Percentiles rank a stretch among this genome's conserved stretches.
These are phyloP conservation scores for Inosperma sp. DNA, from an alignment of 768 basidiomycete genomes.

Conservation along the genomic window DNA sequence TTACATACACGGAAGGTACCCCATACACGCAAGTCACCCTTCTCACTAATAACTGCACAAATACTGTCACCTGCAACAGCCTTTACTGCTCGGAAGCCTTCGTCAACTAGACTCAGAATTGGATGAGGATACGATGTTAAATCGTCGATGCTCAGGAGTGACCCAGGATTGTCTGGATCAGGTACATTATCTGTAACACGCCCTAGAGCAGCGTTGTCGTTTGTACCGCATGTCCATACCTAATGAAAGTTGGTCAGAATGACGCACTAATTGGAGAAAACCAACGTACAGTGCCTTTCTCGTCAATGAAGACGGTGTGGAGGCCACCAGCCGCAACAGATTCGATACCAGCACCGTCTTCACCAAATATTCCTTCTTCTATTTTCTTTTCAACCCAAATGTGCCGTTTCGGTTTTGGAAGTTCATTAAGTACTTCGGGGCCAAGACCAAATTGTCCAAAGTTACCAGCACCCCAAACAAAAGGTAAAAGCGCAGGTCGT, in stretches of 20 bases:
- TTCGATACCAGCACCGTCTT: constrained; percentile 73
- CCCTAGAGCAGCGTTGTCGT: constrained; percentile 87
- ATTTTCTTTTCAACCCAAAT: constrained; percentile 74
- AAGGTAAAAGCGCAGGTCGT: constrained; percentile 68
- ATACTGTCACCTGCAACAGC: constrained; percentile 86
- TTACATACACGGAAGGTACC: constrained; percentile 76
- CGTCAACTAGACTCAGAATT: constrained; percentile 62
- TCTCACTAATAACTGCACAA: constrained; percentile 73
- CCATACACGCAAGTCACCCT: constrained; percentile 86
- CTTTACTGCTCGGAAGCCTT: constrained; percentile 79
- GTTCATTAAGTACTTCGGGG: constrained; percentile 63
- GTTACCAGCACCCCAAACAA: constrained; percentile 89
- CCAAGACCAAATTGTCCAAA: constrained; percentile 96
- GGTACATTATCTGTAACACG: constrained; percentile 60
- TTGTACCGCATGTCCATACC: constrained; percentile 84
- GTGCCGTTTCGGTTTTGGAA: constrained; percentile 72
- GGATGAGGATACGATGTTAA: constrained; percentile 60
- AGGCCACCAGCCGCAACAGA: constrained; percentile 78
- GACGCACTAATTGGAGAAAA: constrained; percentile 5
- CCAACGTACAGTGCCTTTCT: constrained; percentile 76
- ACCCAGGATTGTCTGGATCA: constrained; percentile 57
- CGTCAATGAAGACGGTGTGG: constrained; percentile 85
- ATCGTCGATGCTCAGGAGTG: constrained; percentile 52
- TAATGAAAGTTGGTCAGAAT: constrained; percentile 25
- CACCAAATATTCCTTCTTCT: constrained; percentile 64